phyloP scores from a whole-genome alignment of 2,329 filamentous ascomycete genomes.

The Colletotrichum graminicola region DNA sequence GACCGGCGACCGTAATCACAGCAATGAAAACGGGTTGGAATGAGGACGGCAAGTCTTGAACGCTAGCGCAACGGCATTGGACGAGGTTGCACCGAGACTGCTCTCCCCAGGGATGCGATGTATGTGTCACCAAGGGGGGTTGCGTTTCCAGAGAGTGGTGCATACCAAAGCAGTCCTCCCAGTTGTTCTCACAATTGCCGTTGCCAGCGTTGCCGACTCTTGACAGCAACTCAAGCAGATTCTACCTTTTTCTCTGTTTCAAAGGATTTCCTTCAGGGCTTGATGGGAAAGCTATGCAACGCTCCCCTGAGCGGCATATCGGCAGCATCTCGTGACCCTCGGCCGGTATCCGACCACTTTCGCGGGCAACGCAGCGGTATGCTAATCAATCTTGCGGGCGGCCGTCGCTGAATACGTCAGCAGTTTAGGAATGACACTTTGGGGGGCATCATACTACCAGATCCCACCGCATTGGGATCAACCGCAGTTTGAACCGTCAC shows the following conservation, averaged over 20 bases:
- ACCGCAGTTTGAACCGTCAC: constrained; percentile 1
- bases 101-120: neutral
- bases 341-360: neutral
- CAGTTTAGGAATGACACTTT: constrained; percentile 30
- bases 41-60: neutral
- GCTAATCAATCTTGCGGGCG: constrained; percentile 18
- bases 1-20: constrained; percentile 22
- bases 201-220: constrained; percentile 37
- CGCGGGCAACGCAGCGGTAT: neutral
- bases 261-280: neutral
- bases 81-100: constrained; percentile 3
- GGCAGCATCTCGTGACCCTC: neutral
- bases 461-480: constrained; percentile 1
- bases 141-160: neutral
- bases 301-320: neutral
- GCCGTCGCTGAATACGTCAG: constrained; percentile 16
- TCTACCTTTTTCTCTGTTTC: neutral
- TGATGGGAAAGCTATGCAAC: neutral
- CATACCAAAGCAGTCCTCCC: neutral
- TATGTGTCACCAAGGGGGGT: neutral
- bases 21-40: constrained; percentile 28
- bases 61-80: constrained; percentile 8
- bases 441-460: neutral
- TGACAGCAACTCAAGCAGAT: neutral
- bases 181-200: neutral